phyloP scores from a whole-genome alignment of 495 filamentous ascomycete genomes.

The Neurospora sp. region DNA sequence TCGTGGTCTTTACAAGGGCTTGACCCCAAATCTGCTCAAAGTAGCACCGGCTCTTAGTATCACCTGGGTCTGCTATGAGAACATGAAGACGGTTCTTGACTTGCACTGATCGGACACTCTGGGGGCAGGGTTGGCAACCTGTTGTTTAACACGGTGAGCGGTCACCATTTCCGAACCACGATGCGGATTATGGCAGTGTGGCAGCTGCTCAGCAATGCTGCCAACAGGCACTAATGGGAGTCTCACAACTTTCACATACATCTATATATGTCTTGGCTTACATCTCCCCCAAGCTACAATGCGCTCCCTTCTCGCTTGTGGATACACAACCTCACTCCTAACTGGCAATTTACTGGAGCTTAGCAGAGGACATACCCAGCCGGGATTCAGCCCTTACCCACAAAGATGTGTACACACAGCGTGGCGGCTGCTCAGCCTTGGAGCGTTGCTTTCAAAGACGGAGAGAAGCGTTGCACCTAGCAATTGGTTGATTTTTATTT shows the following conservation, averaged over 20 bases:
- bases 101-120: conserved; percentile 31
- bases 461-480: not conserved
- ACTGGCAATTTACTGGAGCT: not conserved
- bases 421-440: not conserved
- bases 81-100: conserved; percentile 69
- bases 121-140: not conserved
- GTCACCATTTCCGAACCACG: not conserved
- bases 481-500: not conserved
- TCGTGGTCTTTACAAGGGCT: conserved; percentile 83
- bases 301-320: not conserved
- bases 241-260: not conserved
- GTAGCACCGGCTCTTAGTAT: conserved; percentile 95
- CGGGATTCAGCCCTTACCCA: not conserved
- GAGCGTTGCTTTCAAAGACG: not conserved
- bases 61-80: conserved; percentile 96
- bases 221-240: not conserved
- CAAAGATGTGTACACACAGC: not conserved
- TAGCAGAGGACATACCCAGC: not conserved
- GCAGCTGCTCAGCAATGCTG: not conserved
- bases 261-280: not conserved
- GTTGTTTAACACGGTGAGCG: not conserved
- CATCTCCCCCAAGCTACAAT: not conserved
- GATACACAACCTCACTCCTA: not conserved
- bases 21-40: conserved; percentile 93
- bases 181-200: not conserved